A percentile compares a stretch with the other conserved stretches of the same genome.
These are phyloP conservation scores for Xerocomus potaroensis DNA, from an alignment of 768 basidiomycete species.

Conservation along the genomic window DNA sequence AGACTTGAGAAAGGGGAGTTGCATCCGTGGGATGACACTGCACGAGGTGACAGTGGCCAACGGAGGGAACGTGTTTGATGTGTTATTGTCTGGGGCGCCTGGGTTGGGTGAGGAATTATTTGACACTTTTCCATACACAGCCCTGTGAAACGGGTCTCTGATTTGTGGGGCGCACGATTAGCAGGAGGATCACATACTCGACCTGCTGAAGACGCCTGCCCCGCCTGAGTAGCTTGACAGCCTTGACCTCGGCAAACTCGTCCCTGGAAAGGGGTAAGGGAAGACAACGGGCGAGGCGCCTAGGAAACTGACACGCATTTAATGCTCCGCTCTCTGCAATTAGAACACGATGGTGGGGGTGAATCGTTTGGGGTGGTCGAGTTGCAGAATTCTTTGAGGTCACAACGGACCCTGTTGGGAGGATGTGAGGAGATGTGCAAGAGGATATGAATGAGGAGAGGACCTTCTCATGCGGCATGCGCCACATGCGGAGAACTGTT, in stretches of 20 bases:
- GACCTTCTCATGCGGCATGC: constrained; percentile 91
- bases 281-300: not conserved
- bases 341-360: constrained; percentile 63
- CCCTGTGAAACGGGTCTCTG: constrained; percentile 41
- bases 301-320: constrained; percentile 83
- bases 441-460: constrained; percentile 12
- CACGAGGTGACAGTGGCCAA: constrained; percentile 1
- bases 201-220: constrained; percentile 80
- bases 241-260: constrained; percentile 88
- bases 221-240: constrained; percentile 77
- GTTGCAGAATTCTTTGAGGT: constrained; percentile 78
- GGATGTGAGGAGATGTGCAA: not conserved
- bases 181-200: constrained; percentile 51
- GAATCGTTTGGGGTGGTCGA: constrained; percentile 40
- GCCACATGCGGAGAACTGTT: constrained; percentile 92
- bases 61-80: constrained; percentile 7
- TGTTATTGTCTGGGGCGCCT: constrained; percentile 23
- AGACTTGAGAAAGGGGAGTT: constrained; percentile 76
- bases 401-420: constrained; percentile 74
- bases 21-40: constrained; percentile 65
- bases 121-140: constrained; percentile 71
- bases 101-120: constrained; percentile 32
- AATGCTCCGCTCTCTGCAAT: constrained; percentile 83
- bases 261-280: constrained; percentile 49
- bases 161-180: not conserved